Percentiles rank a stretch among this genome's conserved stretches.
Conservation (phyloP, 169 alveolate species). For the Plasmodium gonderi region DNA sequence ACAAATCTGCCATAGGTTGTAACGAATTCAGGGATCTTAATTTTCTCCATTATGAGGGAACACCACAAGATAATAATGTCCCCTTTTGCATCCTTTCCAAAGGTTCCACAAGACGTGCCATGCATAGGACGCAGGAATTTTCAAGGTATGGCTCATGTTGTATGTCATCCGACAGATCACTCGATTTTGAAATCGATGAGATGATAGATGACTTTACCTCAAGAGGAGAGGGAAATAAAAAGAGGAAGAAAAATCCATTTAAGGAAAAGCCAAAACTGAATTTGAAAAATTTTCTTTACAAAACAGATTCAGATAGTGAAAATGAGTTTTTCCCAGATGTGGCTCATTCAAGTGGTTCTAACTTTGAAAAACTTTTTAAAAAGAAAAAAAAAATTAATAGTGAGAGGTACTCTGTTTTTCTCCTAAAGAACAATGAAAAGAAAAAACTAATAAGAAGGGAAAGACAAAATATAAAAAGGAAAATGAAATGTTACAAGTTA, state of each 20-base stretch:
- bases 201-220: too few species aligned
- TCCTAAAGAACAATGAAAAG: not conserved
- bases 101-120: too few species aligned
- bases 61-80: too few species aligned
- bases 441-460: not conserved
- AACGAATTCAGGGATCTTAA: too few species aligned
- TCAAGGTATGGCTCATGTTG: too few species aligned
- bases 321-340: slow-evolving; percentile 2
- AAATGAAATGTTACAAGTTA: slow-evolving; percentile 24
- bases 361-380: not conserved
- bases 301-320: slow-evolving; percentile 1
- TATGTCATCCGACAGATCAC: too few species aligned
- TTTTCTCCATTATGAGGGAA: too few species aligned
- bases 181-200: too few species aligned
- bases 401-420: not conserved
- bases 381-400: not conserved
- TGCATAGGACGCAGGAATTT: too few species aligned
- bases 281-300: slow-evolving; percentile 1
- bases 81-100: too few species aligned
- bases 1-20: too few species aligned
- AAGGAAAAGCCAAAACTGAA: not conserved
- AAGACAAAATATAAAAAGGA: not conserved
- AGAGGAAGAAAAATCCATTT: not conserved
- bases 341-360: not conserved
- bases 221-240: not conserved